Conservation (phyloP, 169 alveolate genomes). For the Amoebophrya sp. region DNA sequence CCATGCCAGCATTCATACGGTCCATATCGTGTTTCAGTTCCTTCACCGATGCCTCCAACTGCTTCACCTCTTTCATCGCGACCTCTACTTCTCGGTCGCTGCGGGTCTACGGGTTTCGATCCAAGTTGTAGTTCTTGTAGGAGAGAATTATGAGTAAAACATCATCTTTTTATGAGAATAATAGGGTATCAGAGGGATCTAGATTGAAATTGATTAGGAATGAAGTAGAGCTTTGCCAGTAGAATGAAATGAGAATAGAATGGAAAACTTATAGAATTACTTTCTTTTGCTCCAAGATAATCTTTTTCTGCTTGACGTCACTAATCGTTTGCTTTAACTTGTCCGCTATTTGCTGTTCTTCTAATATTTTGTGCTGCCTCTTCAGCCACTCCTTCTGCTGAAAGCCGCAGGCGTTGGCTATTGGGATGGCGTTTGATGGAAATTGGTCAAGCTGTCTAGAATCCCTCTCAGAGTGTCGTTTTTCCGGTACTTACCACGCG, state of each 20-base stretch:
- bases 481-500: too few species aligned
- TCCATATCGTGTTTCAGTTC: neutral
- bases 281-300: slow-evolving; percentile 68
- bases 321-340: neutral
- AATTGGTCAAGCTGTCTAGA: too few species aligned
- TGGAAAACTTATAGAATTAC: too few species aligned
- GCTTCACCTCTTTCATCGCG: neutral
- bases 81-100: neutral
- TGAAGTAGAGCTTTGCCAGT: too few species aligned
- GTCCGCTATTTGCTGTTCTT: neutral
- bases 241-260: too few species aligned
- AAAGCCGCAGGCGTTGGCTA: neutral
- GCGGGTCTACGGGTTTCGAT: neutral
- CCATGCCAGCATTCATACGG: neutral
- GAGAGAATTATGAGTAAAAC: neutral
- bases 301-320: slow-evolving; percentile 57
- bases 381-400: slow-evolving; percentile 24
- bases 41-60: neutral
- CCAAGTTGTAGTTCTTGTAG: neutral
- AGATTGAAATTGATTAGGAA: too few species aligned
- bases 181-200: too few species aligned
- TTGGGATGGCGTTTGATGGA: too few species aligned
- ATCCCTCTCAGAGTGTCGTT: too few species aligned
- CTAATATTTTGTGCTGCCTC: neutral
- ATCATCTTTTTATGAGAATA: too few species aligned